These are phyloP conservation scores for Zelopaecilomyces penicillatus DNA, from an alignment of 2,329 filamentous ascomycete genomes.

Conservation along the genomic window DNA sequence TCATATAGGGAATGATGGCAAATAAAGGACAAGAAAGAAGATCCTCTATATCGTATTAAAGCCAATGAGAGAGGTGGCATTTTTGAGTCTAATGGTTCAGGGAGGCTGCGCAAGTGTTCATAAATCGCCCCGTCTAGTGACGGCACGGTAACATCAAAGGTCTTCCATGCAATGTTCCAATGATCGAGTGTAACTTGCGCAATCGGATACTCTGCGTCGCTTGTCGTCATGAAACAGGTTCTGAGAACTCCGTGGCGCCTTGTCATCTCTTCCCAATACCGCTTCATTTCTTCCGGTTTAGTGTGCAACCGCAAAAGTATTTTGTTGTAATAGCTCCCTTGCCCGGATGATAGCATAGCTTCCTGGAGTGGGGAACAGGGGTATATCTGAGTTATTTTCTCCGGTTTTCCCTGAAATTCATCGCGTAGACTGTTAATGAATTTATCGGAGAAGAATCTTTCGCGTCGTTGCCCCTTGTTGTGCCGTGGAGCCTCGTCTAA, in stretches of 20 bases:
- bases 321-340: slow-evolving; percentile 62
- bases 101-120: slow-evolving; percentile 31
- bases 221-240: slow-evolving; percentile 64
- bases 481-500: slow-evolving; percentile 1
- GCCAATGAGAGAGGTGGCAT: slow-evolving; percentile 39
- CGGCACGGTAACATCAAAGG: slow-evolving; percentile 20
- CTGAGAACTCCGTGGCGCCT: slow-evolving; percentile 66
- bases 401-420: slow-evolving; percentile 13
- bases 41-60: slow-evolving; percentile 24
- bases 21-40: slow-evolving; percentile 36
- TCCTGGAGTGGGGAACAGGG: slow-evolving; percentile 86
- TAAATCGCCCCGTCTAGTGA: slow-evolving; percentile 30
- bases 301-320: slow-evolving; percentile 54
- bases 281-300: slow-evolving; percentile 40
- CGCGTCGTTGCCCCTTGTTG: neutral
- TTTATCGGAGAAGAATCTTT: slow-evolving; percentile 17
- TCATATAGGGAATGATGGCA: slow-evolving; percentile 84
- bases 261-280: slow-evolving; percentile 55
- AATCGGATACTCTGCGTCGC: slow-evolving; percentile 52
- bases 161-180: slow-evolving; percentile 33
- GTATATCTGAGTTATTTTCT: slow-evolving; percentile 47
- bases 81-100: slow-evolving; percentile 34
- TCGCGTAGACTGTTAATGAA: slow-evolving; percentile 18
- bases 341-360: slow-evolving; percentile 61
- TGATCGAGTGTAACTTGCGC: slow-evolving; percentile 60